Evolutionary conservation across 306 rosid species (phyloP).

Genomic region (Phaseolus lunatus): DNA sequence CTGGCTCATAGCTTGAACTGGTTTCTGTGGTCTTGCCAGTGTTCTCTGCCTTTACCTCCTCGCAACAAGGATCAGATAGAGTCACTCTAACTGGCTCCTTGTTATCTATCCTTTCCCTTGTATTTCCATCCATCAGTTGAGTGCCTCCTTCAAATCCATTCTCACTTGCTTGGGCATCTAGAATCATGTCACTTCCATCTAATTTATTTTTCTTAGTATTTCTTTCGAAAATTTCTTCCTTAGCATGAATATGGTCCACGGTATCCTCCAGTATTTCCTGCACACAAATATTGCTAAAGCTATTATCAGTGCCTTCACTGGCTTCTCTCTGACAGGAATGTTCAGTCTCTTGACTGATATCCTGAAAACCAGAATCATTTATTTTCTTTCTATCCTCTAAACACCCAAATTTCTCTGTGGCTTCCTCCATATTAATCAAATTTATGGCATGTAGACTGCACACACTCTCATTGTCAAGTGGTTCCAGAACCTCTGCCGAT

Average conservation of each 20-base stretch:
- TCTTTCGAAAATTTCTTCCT: constrained; percentile 52
- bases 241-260: constrained; percentile 44
- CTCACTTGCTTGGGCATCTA: constrained; percentile 49
- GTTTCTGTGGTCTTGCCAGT: constrained; percentile 43
- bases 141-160: constrained; percentile 51
- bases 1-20: constrained; percentile 48
- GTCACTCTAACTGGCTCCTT: constrained; percentile 38
- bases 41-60: constrained; percentile 48
- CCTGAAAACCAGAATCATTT: constrained; percentile 48
- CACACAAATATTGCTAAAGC: constrained; percentile 43
- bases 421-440: constrained; percentile 42
- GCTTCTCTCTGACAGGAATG: constrained; percentile 47
- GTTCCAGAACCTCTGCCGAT: constrained; percentile 48
- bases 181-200: constrained; percentile 50
- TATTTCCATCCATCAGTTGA: constrained; percentile 52
- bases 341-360: constrained; percentile 51
- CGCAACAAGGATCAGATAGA: constrained; percentile 50
- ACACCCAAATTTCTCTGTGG: constrained; percentile 39
- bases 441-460: constrained; percentile 44
- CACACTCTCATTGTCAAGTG: constrained; percentile 37
- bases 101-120: constrained; percentile 42
- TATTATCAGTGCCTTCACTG: constrained; percentile 49
- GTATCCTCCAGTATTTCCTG: constrained; percentile 46
- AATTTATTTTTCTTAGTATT: constrained; percentile 44
- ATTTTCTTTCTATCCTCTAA: constrained; percentile 48